Base-by-base conservation (phyloP, 768 basidiomycete species). In the Mycena venus region DNA sequence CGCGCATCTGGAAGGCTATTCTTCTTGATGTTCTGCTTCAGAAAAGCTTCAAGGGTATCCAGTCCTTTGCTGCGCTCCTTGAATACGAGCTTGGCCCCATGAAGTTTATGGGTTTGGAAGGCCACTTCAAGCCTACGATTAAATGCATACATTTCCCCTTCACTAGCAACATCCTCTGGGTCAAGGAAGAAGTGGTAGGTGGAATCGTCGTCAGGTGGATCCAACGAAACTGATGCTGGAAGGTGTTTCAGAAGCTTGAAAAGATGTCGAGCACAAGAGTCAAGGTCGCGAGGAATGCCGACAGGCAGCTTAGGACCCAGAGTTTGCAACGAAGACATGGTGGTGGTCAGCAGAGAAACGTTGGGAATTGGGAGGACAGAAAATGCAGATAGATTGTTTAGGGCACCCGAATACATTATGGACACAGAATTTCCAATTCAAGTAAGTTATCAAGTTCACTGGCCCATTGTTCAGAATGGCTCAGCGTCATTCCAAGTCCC, bases 111-210 rank as follows among this genome's bases (percentile, higher is more conserved):
- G 21, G 64, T 66, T 14, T 56, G 11, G 38, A 67, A 67, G 3
- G 51, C 34, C 19, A 67, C 27, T 19, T 67, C 65, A 25, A 67
- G 65, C 3, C 32, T 2, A 0, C 64, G 47, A 32, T 65, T 65
- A 49, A 65, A 65, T 23, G 64, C 64, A 31, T 36, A 64, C 42
- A 49, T 14, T 31, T 11, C 12, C n/a, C 62, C 62, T 51, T 64
- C 62, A 5, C 34, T 29, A 21, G 27, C n/a, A 23, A 64, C 44
- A 36, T 64, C 62, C 1, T 49, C 62, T 2, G 51, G 15, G 25
- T 66, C 64, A 25, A 66, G 49, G 27, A 38, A 40, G 64, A 51
- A 66, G 25, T 66, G 31, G 17, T 66, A 66, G 10, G 47, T 66
- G 32, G 64, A 66, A 11, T 49, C n/a, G 2, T 36, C 23, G 32